A percentile compares a stretch with the other conserved stretches of the same genome.
Evolutionary conservation across 2,329 filamentous ascomycete genomes (phyloP).

Genomic region (Aspergillus sp.): DNA sequence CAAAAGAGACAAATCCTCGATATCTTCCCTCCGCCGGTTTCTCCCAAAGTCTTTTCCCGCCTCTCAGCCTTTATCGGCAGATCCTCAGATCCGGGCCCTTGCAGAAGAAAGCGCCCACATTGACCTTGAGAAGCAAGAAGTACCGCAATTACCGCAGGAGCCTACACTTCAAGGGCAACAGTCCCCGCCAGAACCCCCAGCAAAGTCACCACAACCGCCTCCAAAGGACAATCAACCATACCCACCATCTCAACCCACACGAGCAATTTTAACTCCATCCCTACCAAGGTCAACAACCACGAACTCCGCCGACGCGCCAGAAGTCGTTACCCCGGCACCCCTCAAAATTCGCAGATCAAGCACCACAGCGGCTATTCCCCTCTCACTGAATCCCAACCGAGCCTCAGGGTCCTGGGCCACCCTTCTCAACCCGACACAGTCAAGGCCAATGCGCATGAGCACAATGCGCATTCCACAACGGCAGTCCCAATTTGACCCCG

Average conservation of each 20-base stretch:
- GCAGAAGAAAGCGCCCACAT: conserved; percentile 31
- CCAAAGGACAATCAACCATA: not conserved
- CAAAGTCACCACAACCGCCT: not conserved
- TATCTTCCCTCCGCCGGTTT: conserved; percentile 39
- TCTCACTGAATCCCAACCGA: conserved; percentile 29
- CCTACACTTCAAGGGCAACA: not conserved
- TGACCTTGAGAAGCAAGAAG: conserved; percentile 36
- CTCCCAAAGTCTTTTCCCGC: conserved; percentile 37
- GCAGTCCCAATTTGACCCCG: conserved; percentile 31
- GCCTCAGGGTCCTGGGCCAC: conserved; percentile 27
- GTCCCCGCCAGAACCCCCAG: not conserved
- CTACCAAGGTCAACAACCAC: conserved; percentile 34
- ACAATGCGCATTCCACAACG: conserved; percentile 18
- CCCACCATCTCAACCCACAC: not conserved
- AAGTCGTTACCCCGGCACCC: conserved; percentile 34
- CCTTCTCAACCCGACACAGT: conserved; percentile 14
- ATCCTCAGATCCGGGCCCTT: conserved; percentile 44
- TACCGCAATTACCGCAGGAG: conserved; percentile 9
- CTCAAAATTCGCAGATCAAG: conserved; percentile 33
- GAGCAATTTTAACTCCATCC: not conserved
- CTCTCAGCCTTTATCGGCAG: conserved; percentile 38
- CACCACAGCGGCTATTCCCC: conserved; percentile 23
- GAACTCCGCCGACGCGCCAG: conserved; percentile 42
- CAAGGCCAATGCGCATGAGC: conserved; percentile 19
- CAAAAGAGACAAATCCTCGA: conserved; percentile 38